A percentile compares a stretch with the other conserved stretches of the same genome.
phyloP scores from a whole-genome alignment of 108 stramenopile species.

The Hondaea fermentalgiana region DNA sequence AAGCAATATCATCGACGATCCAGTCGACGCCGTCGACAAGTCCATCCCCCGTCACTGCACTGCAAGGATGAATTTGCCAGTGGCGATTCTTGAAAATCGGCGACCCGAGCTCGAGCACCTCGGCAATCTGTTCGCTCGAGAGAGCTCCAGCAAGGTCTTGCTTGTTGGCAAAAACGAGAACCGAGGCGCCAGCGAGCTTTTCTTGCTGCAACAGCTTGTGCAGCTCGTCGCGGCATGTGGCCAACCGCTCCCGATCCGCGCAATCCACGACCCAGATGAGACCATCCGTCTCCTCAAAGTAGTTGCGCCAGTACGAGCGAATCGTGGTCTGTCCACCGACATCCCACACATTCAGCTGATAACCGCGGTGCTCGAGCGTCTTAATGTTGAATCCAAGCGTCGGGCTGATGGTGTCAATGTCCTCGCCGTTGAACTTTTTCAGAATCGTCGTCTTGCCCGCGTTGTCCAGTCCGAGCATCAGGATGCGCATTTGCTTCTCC shows the following conservation, averaged over 20 bases:
- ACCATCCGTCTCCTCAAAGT: constrained; percentile 97
- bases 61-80: constrained; percentile 76
- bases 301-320: constrained; percentile 97
- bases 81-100: constrained; percentile 65
- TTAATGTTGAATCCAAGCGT: constrained; percentile 97
- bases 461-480: constrained; percentile 91
- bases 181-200: constrained; percentile 88
- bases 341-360: constrained; percentile 73
- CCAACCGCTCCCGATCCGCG: constrained; percentile 67
- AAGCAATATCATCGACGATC: constrained; percentile 84
- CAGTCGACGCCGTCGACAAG: constrained; percentile 86
- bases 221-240: constrained; percentile 75
- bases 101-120: constrained; percentile 59
- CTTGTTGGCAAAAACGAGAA: constrained; percentile 96
- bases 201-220: constrained; percentile 73
- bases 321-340: constrained; percentile 98
- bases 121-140: constrained; percentile 62
- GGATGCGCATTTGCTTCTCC: constrained; percentile 87
- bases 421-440: constrained; percentile 79
- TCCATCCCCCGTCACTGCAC: constrained; percentile 87
- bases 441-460: constrained; percentile 89
- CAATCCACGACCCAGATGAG: constrained; percentile 97
- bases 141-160: constrained; percentile 85
- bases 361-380: constrained; percentile 68
- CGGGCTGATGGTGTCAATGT: constrained; percentile 82